Base-by-base conservation (phyloP, 306 rosid genomes). In the Coriaria nepalensis region DNA sequence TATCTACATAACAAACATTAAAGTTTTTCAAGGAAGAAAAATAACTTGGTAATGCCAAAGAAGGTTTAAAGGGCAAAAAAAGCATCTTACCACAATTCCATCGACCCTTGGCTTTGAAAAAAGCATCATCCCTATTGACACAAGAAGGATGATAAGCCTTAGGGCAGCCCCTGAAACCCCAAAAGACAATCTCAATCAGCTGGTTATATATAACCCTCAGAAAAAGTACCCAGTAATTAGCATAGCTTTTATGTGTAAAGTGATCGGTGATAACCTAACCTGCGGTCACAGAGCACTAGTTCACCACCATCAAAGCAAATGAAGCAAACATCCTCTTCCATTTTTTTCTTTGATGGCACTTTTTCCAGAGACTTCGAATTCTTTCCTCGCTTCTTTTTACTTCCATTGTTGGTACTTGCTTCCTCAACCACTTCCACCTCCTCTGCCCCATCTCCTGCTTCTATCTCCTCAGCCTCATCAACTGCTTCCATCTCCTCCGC, bases 281-380 rank as follows among this genome's bases (percentile, higher is more conserved):
- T 82, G 59, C 94, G 81, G 53, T 86, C 96, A 37, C 99, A 92
- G 36, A 92, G 99, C 57, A 92, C 99, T 13, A 92, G 96, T 40
- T 82, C 88, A 43, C 99, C 99, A 49, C 99, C 99, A 38, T 92
- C 99, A 34, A 92, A 92, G 78, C 99, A 92, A 77, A 92, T 86
- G 78, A 92, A 92, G 61, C 99, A 92, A 55, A 92, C 99, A 29
- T 92, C 99, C 69, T 92, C 99, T 64, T 92, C 99, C 65, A 55
- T 40, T 73, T 72, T 92, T 70, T 86, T 92, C 76, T 45, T 77
- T 4, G 71, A 62, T 5, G 76, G 54, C 59, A 45, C 81, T 66
- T 71, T 79, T 14, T 65, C 69, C 2, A 66, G 46, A 8, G 75
- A 60, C 63, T 70, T 86, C 5, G 67, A 37, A 74, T 57, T 75